A percentile compares a stretch with the other conserved stretches of the same genome.
Evolutionary conservation across 1,284 basidiomycete species (phyloP).

Genomic region (Marasmius tenuissimus): DNA sequence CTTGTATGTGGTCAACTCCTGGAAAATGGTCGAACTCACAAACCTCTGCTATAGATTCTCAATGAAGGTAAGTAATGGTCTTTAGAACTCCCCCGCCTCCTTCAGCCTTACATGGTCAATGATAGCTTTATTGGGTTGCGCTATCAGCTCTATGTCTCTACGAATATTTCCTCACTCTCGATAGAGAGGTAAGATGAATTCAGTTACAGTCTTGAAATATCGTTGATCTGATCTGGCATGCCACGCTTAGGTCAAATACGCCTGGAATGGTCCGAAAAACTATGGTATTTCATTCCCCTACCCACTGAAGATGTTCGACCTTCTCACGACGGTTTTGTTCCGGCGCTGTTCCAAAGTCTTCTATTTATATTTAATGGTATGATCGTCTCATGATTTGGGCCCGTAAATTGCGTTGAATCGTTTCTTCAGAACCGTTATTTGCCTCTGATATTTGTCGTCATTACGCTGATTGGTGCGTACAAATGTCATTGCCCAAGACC

Average conservation of each 20-base stretch:
- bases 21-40: too few relatives aligned
- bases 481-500: not conserved
- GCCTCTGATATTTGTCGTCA: not conserved
- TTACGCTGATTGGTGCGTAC: slow-evolving; percentile 2
- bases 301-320: not conserved
- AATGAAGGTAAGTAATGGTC: not conserved
- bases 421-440: slow-evolving; percentile 7
- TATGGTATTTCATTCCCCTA: not conserved
- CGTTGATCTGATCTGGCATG: not conserved
- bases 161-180: slow-evolving; percentile 13
- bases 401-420: not conserved
- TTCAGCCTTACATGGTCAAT: not conserved
- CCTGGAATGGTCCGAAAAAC: slow-evolving; percentile 9
- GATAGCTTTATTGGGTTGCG: slow-evolving; percentile 13
- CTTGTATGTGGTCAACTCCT: too few relatives aligned
- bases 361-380: slow-evolving; percentile 4
- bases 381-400: not conserved
- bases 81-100: not conserved
- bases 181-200: slow-evolving; percentile 7
- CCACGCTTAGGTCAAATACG: slow-evolving; percentile 2
- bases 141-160: slow-evolving; percentile 12
- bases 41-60: not conserved
- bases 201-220: not conserved
- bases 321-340: not conserved
- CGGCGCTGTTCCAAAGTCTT: not conserved